Percentiles rank a stretch among this genome's conserved stretches.
Conservation (phyloP, 768 basidiomycete species). For the Suillus ampliporus region DNA sequence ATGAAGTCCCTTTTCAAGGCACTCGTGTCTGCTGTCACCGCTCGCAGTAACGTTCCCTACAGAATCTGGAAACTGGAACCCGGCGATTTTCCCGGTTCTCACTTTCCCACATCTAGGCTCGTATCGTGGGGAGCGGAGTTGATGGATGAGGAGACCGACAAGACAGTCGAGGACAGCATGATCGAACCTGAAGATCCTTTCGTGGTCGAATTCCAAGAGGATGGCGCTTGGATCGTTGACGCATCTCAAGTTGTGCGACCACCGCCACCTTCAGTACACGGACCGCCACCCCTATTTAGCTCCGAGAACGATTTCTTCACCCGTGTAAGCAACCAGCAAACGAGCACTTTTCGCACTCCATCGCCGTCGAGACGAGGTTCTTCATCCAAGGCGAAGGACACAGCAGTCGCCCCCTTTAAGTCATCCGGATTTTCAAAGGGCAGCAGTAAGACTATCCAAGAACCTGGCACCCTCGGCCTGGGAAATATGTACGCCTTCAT, state of each 20-base stretch:
- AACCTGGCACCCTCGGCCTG: slow-evolving; percentile 84
- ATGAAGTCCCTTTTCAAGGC: slow-evolving; percentile 47
- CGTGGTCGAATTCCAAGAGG: slow-evolving; percentile 72
- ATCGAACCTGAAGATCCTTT: slow-evolving; percentile 71
- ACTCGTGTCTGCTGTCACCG: slow-evolving; percentile 45
- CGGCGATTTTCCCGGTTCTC: slow-evolving; percentile 37
- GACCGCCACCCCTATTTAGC: slow-evolving; percentile 58
- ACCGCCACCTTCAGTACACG: slow-evolving; percentile 24
- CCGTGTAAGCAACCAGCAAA: slow-evolving; percentile 39
- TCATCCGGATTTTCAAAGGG: slow-evolving; percentile 42
- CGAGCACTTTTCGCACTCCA: slow-evolving; percentile 27
- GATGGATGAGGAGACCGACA: slow-evolving; percentile 48
- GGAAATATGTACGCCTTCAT: slow-evolving; percentile 72
- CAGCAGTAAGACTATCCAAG: slow-evolving; percentile 46
- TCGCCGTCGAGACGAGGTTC: slow-evolving; percentile 26
- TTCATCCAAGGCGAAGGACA: slow-evolving; percentile 31
- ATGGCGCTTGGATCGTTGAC: slow-evolving; percentile 65
- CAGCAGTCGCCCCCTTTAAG: slow-evolving; percentile 33
- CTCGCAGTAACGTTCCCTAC: slow-evolving; percentile 43
- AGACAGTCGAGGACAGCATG: slow-evolving; percentile 61
- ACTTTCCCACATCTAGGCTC: slow-evolving; percentile 35
- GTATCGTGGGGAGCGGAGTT: slow-evolving; percentile 42
- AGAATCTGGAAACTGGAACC: slow-evolving; percentile 70
- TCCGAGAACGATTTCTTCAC: slow-evolving; percentile 62
- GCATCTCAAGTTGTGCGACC: slow-evolving; percentile 15